These are phyloP conservation scores for Curvularia verruculosa DNA, from an alignment of 2,329 filamentous ascomycete genomes.

Conservation along the genomic window DNA sequence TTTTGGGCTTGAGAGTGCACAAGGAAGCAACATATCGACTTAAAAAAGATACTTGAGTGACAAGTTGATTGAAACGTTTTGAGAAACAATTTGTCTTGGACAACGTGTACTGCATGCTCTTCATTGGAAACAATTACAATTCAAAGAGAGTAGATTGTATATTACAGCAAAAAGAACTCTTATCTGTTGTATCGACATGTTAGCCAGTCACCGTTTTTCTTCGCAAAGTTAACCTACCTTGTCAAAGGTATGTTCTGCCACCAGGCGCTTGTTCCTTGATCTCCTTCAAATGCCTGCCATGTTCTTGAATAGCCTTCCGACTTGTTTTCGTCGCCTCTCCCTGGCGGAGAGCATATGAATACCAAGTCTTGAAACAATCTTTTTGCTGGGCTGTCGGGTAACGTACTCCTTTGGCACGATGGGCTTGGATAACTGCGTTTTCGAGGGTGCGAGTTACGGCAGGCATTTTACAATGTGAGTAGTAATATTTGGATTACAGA, in stretches of 20 bases:
- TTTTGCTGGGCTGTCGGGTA: conserved; percentile 40
- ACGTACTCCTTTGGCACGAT: conserved; percentile 45
- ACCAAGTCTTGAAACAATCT: conserved; percentile 48
- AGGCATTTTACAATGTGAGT: conserved; percentile 28
- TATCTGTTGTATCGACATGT: background rate
- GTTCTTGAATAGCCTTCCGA: conserved; percentile 28
- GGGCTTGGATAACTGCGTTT: conserved; percentile 41
- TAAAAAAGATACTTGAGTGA: background rate
- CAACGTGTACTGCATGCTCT: background rate
- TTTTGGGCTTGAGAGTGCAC: background rate
- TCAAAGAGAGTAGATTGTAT: background rate
- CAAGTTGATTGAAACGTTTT: background rate
- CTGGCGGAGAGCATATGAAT: conserved; percentile 41
- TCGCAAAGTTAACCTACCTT: background rate
- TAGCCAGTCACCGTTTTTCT: background rate
- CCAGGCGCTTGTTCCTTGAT: conserved; percentile 34
- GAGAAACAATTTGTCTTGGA: background rate
- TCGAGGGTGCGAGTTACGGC: conserved; percentile 39
- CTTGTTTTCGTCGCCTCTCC: conserved; percentile 31
- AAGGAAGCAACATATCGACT: background rate
- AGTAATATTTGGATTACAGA: background rate
- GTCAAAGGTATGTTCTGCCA: conserved; percentile 41
- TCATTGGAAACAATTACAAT: background rate
- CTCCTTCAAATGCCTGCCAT: conserved; percentile 32
- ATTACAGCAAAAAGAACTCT: background rate